Evolutionary conservation across 495 filamentous ascomycete genomes (phyloP).

Genomic region (Emericellopsis terricola): DNA sequence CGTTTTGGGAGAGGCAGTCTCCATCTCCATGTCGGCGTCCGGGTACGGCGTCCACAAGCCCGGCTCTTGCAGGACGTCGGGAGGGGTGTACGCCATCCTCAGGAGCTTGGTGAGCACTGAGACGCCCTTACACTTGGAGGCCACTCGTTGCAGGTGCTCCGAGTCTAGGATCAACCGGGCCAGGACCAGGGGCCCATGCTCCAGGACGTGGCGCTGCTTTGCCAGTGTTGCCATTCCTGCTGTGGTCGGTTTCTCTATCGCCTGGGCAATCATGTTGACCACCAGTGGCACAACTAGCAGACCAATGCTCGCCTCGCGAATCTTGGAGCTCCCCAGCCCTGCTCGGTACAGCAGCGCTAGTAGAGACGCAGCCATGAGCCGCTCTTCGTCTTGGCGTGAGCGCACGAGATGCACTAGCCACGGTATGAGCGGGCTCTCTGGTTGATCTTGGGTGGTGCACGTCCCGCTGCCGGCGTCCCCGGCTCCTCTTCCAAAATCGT

Average conservation of each 20-base stretch:
- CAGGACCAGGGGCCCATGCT: slow-evolving; percentile 55
- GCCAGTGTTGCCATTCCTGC: slow-evolving; percentile 11
- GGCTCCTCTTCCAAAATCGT: slow-evolving; percentile 3
- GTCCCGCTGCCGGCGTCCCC: slow-evolving; percentile 5
- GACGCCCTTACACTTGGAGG: slow-evolving; percentile 59
- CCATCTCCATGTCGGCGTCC: slow-evolving; percentile 5
- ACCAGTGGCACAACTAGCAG: slow-evolving; percentile 56
- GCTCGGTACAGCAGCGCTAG: slow-evolving; percentile 59
- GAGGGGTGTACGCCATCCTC: slow-evolving; percentile 43
- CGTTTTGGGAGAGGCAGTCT: slow-evolving; percentile 10
- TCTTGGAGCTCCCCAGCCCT: slow-evolving; percentile 41
- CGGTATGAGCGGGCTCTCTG: slow-evolving; percentile 63
- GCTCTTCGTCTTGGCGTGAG: slow-evolving; percentile 39
- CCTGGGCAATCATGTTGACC: slow-evolving; percentile 47
- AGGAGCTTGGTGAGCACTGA: slow-evolving; percentile 57
- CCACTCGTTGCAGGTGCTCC: slow-evolving; percentile 58
- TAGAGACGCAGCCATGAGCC: slow-evolving; percentile 64
- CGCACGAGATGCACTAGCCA: slow-evolving; percentile 65
- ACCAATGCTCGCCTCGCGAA: slow-evolving; percentile 40
- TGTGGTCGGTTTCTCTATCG: slow-evolving; percentile 24
- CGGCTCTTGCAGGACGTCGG: slow-evolving; percentile 16
- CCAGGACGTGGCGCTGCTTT: slow-evolving; percentile 34
- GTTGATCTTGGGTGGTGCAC: slow-evolving; percentile 24
- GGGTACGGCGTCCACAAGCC: slow-evolving; percentile 24
- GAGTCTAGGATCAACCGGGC: slow-evolving; percentile 65